These are phyloP conservation scores for Cryptococcus jaspeensis DNA, from an alignment of 1,284 basidiomycete species.

Conservation along the genomic window DNA sequence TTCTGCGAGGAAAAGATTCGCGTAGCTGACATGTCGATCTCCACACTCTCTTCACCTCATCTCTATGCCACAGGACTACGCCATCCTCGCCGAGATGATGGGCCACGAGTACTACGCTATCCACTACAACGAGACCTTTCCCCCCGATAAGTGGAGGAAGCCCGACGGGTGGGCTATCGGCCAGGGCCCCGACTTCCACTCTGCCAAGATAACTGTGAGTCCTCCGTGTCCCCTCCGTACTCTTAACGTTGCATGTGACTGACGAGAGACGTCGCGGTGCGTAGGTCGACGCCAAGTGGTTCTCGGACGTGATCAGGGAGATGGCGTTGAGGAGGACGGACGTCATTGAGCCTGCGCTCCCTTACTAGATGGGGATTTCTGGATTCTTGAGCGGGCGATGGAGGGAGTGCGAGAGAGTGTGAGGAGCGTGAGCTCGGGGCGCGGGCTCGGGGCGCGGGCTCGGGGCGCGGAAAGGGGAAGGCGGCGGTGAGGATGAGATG, in stretches of 20 bases:
- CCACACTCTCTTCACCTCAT: background rate
- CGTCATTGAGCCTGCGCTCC: conserved; percentile 8
- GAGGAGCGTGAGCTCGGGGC: too few species aligned
- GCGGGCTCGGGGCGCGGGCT: too few species aligned
- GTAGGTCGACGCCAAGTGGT: conserved; percentile 17
- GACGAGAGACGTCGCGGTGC: background rate
- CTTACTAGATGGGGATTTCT: background rate
- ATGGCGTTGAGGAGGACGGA: conserved; percentile 11
- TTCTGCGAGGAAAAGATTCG: background rate
- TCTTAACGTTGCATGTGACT: background rate
- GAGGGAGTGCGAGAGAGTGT: background rate
- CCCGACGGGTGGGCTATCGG: conserved; percentile 15
- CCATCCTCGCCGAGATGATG: conserved; percentile 25
- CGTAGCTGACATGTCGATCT: background rate
- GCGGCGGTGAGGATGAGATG: too few species aligned
- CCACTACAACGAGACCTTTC: conserved; percentile 26
- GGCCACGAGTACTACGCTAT: conserved; percentile 28
- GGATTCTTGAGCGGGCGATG: background rate
- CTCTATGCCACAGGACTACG: conserved; percentile 16
- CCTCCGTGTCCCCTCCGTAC: background rate
- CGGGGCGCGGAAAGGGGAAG: too few species aligned
- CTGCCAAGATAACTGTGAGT: conserved; percentile 15
- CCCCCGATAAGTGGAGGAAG: conserved; percentile 19
- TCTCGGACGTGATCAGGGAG: conserved; percentile 15
- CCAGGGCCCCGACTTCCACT: conserved; percentile 19